A percentile compares a stretch with the other conserved stretches of the same genome.
Evolutionary conservation across 805 yeast species (phyloP).

Genomic region (Millerozyma acaciae): DNA sequence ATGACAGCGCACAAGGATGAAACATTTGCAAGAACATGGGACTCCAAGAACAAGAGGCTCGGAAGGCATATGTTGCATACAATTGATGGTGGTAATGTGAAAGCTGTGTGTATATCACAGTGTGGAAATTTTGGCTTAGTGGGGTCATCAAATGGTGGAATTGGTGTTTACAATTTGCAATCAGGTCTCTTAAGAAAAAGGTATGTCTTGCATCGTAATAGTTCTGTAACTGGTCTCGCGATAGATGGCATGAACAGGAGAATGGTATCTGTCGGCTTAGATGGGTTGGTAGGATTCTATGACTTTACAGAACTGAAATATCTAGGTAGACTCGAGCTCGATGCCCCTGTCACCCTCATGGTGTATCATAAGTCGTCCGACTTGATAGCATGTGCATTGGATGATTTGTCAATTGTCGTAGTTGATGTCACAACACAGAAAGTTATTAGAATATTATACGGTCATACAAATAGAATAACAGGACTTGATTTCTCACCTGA

Average conservation of each 20-base stretch:
- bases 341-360: conserved; percentile 74
- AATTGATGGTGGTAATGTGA: conserved; percentile 73
- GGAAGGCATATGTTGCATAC: conserved; percentile 72
- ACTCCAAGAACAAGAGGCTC: conserved; percentile 68
- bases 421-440: conserved; percentile 78
- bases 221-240: conserved; percentile 82
- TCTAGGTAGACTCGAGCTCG: conserved; percentile 62
- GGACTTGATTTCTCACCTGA: conserved; percentile 88
- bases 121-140: conserved; percentile 95
- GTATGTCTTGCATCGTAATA: conserved; percentile 60
- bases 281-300: conserved; percentile 84
- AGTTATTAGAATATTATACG: conserved; percentile 82
- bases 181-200: conserved; percentile 79
- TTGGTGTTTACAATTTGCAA: conserved; percentile 85
- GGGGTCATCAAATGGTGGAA: conserved; percentile 83
- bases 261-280: conserved; percentile 84
- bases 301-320: conserved; percentile 71
- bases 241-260: conserved; percentile 87
- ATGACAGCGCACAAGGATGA: conserved; percentile 86
- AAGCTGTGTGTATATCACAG: conserved; percentile 73
- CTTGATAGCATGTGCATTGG: conserved; percentile 78
- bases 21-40: conserved; percentile 87
- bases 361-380: conserved; percentile 80
- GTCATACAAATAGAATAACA: conserved; percentile 86
- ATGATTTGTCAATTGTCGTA: conserved; percentile 79